These are phyloP conservation scores for Ogataea thermomethanolica DNA, from an alignment of 805 yeast species.

Conservation along the genomic window DNA sequence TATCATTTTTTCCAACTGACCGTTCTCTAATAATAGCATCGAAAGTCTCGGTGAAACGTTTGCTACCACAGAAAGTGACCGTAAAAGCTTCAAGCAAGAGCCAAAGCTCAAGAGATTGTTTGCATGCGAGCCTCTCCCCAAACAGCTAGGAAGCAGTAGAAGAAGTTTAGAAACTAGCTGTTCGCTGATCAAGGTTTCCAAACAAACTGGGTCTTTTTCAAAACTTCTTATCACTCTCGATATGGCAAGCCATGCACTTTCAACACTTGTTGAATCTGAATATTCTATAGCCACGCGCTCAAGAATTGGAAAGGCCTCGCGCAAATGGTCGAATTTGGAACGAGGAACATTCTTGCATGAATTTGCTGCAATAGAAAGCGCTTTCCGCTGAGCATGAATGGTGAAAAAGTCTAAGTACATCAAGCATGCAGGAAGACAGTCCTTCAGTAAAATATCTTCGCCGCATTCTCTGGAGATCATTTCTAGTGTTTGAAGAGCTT, in stretches of 20 bases:
- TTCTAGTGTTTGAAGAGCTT: conserved; percentile 74
- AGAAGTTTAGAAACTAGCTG: conserved; percentile 35
- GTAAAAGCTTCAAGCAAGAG: conserved; percentile 40
- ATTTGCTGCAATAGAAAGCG: conserved; percentile 68
- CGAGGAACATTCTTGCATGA: conserved; percentile 50
- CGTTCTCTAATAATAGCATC: conserved; percentile 42
- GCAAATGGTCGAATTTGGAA: conserved; percentile 44
- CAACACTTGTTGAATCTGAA: conserved; percentile 57
- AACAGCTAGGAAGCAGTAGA: conserved; percentile 27
- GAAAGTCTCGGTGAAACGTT: conserved; percentile 42
- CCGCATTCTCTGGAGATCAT: conserved; percentile 57
- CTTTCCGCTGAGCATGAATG: conserved; percentile 81
- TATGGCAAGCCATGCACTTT: conserved; percentile 62
- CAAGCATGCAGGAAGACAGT: conserved; percentile 63
- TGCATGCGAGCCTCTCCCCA: conserved; percentile 27
- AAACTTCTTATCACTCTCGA: conserved; percentile 55
- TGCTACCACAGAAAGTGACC: conserved; percentile 45
- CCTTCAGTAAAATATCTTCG: conserved; percentile 49
- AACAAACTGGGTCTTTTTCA: conserved; percentile 37
- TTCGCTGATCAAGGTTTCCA: conserved; percentile 42
- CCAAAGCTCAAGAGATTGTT: conserved; percentile 32
- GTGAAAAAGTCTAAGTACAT: conserved; percentile 85
- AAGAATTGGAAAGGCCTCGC: conserved; percentile 56
- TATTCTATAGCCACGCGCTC: conserved; percentile 52
- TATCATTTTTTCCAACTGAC: conserved; percentile 47